Evolutionary conservation across 1,284 basidiomycete species (phyloP), one percentile per base, ranked within the genome.

Genomic region (Cryptococcus sp.): DNA sequence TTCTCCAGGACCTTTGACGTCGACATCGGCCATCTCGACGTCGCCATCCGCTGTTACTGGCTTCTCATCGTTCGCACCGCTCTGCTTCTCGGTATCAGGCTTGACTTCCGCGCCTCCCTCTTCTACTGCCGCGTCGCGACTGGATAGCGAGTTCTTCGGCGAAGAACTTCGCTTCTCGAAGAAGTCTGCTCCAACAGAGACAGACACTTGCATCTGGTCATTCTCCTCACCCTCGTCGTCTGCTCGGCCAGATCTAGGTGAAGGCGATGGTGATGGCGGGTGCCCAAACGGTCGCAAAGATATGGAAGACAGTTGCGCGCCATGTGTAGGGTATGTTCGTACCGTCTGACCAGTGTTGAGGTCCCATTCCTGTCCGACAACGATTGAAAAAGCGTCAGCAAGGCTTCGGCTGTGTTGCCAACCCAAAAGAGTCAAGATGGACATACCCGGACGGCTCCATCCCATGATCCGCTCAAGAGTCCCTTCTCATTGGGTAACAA

Each of bases 401-500:
- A 34, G 5, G 13, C 2, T 34, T 34, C 29, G 8, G 2, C 8
- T 34, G 29, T 10, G 13, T 34, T 34, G 29, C 34, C 16, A 52
- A 8, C 20, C 17, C 17, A 22, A 15, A 34, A 22, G 15, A 44
- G 40, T 54, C 56, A 39, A 54, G 50, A 41, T 52, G 4, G 1
- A 83, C 89, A 77, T 75, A 94, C 94, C 57, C 87, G 82, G 4
- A 93, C 88, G 61, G 89, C 86, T 3, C 91, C 89, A 73, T 99
- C 96, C 94, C 94, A 98, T 2, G 93, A 89, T 5, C 92, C 94
- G 69, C 91, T 94, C 65, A 94, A 86, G 62, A 94, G 85, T 0
- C 87, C 84, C 65, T 87, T 89, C 72, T 98, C 91, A 52, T 89
- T 86, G 57, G 88, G 84, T 57, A 87, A 83, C 57, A 99, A 79